Evolutionary conservation across 1,284 basidiomycete species (phyloP).

Genomic region (Hemileia vastatrix): DNA sequence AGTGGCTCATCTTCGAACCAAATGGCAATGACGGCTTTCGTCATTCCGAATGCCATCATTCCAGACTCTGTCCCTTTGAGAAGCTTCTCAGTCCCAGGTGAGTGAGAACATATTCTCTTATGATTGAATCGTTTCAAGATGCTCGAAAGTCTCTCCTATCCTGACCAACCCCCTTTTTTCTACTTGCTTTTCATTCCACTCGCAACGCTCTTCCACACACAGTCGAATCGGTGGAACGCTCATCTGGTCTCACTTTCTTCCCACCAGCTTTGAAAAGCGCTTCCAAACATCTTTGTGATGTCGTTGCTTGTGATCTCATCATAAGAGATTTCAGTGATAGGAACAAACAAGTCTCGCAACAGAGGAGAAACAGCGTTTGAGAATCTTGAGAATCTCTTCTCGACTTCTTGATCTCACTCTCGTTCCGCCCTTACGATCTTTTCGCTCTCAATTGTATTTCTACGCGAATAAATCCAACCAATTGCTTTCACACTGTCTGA

Average conservation of each 20-base stretch:
- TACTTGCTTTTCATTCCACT: background rate
- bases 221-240: slow-evolving; percentile 84
- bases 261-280: slow-evolving; percentile 66
- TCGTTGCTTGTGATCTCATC: slow-evolving; percentile 36
- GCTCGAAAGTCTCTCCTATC: background rate
- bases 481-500: too few relatives aligned
- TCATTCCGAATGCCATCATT: slow-evolving; percentile 80
- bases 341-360: too few relatives aligned
- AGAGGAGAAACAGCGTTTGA: too few relatives aligned
- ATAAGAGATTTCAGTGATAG: too few relatives aligned
- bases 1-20: slow-evolving; percentile 49
- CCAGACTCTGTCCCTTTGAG: slow-evolving; percentile 69
- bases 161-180: background rate
- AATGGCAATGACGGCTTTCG: slow-evolving; percentile 79
- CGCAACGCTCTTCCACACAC: background rate
- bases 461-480: too few relatives aligned
- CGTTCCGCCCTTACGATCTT: too few relatives aligned
- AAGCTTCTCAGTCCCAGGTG: slow-evolving; percentile 69
- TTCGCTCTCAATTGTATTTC: too few relatives aligned
- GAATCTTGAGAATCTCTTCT: too few relatives aligned
- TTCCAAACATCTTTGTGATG: slow-evolving; percentile 68
- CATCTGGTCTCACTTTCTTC: slow-evolving; percentile 79
- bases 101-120: slow-evolving; percentile 29
- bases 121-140: background rate
- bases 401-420: too few relatives aligned